Percentiles rank a stretch among this genome's conserved stretches.
These are phyloP conservation scores for Marasmius oreades DNA, from an alignment of 1,284 basidiomycete genomes.

Conservation along the genomic window DNA sequence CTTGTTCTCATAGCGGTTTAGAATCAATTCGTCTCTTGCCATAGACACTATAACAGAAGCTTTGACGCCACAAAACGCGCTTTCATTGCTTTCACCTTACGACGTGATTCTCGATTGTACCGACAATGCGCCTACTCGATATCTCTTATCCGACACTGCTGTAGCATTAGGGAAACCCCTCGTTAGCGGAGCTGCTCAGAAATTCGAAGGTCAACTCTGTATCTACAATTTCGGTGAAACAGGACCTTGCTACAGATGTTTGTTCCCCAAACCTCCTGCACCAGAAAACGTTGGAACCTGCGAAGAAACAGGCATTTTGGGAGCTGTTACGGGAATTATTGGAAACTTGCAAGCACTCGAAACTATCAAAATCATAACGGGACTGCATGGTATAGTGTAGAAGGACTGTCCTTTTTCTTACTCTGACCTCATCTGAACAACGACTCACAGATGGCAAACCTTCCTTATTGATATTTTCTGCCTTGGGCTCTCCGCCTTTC, in stretches of 20 bases:
- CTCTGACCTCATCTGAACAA: conserved; percentile 7
- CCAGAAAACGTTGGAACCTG: conserved; percentile 71
- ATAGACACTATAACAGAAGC: conserved; percentile 52
- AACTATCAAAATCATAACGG: conserved; percentile 79
- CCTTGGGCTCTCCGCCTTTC: conserved; percentile 70
- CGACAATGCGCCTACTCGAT: conserved; percentile 90
- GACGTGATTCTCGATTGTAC: conserved; percentile 93
- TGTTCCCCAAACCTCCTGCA: conserved; percentile 80
- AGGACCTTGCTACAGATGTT: conserved; percentile 92
- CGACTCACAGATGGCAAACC: conserved; percentile 49
- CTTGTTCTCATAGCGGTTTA: conserved; percentile 26
- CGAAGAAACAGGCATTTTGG: conserved; percentile 89
- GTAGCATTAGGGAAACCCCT: conserved; percentile 75
- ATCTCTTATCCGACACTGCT: conserved; percentile 91
- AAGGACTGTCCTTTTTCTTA: neutral
- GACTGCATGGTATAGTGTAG: conserved; percentile 57
- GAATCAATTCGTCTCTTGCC: conserved; percentile 66
- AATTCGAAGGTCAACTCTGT: conserved; percentile 88
- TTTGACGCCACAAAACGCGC: conserved; percentile 60
- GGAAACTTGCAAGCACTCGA: conserved; percentile 92
- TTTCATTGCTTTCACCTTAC: conserved; percentile 55
- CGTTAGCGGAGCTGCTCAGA: conserved; percentile 91
- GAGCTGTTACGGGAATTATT: conserved; percentile 87
- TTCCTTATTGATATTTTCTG: conserved; percentile 69
- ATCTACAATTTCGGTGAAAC: conserved; percentile 66